Percentiles rank a stretch among this genome's conserved stretches.
These are phyloP conservation scores for Lentinula guzmanii DNA, from an alignment of 768 basidiomycete genomes.

Conservation along the genomic window DNA sequence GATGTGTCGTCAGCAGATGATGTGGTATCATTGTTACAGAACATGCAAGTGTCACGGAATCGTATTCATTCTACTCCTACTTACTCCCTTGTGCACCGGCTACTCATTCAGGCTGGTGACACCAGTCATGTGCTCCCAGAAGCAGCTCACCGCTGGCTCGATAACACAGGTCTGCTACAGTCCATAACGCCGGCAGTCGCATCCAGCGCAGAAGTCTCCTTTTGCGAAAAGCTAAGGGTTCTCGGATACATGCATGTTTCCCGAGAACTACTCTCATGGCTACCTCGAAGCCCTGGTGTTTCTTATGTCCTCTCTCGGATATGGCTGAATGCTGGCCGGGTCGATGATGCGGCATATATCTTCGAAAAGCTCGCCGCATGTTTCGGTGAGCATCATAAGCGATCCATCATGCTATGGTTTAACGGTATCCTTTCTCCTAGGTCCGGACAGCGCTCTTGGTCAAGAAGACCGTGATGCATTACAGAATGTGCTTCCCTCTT, in stretches of 20 bases:
- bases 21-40: slow-evolving; percentile 61
- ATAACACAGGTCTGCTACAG: slow-evolving; percentile 58
- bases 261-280: slow-evolving; percentile 64
- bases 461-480: slow-evolving; percentile 64
- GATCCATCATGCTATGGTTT: slow-evolving; percentile 7
- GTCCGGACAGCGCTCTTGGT: slow-evolving; percentile 40
- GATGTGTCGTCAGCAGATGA: slow-evolving; percentile 43
- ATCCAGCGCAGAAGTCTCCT: slow-evolving; percentile 60
- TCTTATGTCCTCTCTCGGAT: slow-evolving; percentile 69
- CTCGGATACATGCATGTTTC: slow-evolving; percentile 59
- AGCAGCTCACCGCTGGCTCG: slow-evolving; percentile 67
- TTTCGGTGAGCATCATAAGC: slow-evolving; percentile 51
- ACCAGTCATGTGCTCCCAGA: slow-evolving; percentile 41
- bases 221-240: slow-evolving; percentile 64
- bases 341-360: slow-evolving; percentile 66
- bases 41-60: slow-evolving; percentile 63
- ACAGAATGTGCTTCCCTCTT: slow-evolving; percentile 51
- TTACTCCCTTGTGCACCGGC: slow-evolving; percentile 57
- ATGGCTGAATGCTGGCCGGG: slow-evolving; percentile 57
- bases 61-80: slow-evolving; percentile 42
- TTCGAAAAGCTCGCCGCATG: slow-evolving; percentile 71
- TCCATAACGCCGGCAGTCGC: slow-evolving; percentile 64
- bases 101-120: slow-evolving; percentile 48
- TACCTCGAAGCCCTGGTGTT: slow-evolving; percentile 73
- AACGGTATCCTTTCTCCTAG: slow-evolving; percentile 21